These are phyloP conservation scores for Fragosphaeria purpurea DNA, from an alignment of 2,329 filamentous ascomycete genomes.

Conservation along the genomic window DNA sequence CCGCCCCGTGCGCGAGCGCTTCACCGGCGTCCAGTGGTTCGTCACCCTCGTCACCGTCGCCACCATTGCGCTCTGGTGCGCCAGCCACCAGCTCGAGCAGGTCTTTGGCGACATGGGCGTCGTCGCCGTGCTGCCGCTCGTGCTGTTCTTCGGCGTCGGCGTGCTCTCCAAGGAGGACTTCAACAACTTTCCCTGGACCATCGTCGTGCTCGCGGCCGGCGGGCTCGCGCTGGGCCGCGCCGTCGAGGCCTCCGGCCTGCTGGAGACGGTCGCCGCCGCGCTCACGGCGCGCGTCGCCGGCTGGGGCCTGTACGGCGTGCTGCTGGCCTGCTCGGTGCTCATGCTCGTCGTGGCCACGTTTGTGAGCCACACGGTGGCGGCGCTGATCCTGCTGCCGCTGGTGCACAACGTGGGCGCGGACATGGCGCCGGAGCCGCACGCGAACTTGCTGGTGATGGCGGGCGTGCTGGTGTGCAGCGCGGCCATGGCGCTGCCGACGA, in stretches of 20 bases:
- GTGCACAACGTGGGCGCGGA: slow-evolving; percentile 74
- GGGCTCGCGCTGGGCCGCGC: slow-evolving; percentile 88
- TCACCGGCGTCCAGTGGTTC: slow-evolving; percentile 86
- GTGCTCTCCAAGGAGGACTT: slow-evolving; percentile 98
- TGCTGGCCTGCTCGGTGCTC: slow-evolving; percentile 74
- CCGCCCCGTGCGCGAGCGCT: slow-evolving; percentile 76
- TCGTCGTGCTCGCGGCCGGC: slow-evolving; percentile 94
- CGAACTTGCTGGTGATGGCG: slow-evolving; percentile 91
- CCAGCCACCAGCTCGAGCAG: slow-evolving; percentile 75
- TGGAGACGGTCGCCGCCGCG: slow-evolving; percentile 72
- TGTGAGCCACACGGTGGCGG: slow-evolving; percentile 94
- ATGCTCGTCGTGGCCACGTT: slow-evolving; percentile 94
- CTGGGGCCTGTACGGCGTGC: slow-evolving; percentile 73
- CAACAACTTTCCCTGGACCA: slow-evolving; percentile 99
- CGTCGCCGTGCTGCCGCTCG: slow-evolving; percentile 89
- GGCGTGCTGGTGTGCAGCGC: slow-evolving; percentile 93
- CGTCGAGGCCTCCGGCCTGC: slow-evolving; percentile 82
- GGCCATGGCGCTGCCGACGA: slow-evolving; percentile 94
- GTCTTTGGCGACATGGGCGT: slow-evolving; percentile 98
- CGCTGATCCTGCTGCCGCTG: slow-evolving; percentile 85
- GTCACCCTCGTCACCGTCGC: slow-evolving; percentile 71
- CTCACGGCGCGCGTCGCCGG: slow-evolving; percentile 68
- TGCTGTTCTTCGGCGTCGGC: slow-evolving; percentile 92
- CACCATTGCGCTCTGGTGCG: slow-evolving; percentile 88
- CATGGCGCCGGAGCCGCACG: slow-evolving; percentile 86